A percentile compares a stretch with the other conserved stretches of the same genome.
These are phyloP conservation scores for Lizonia empirigonia DNA, from an alignment of 2,329 filamentous ascomycete species.

Conservation along the genomic window DNA sequence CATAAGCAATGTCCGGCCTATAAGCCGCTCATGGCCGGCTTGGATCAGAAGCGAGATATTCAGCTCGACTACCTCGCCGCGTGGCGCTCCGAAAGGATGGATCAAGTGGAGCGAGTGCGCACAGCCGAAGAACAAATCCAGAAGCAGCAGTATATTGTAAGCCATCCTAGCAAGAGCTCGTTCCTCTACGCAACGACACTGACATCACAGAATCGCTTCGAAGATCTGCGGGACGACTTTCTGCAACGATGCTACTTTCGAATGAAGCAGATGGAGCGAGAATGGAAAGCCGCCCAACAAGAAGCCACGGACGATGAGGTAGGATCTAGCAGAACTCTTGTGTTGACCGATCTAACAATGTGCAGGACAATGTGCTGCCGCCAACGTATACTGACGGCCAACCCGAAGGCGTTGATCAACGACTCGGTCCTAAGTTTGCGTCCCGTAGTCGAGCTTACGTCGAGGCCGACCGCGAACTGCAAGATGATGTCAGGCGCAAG, in stretches of 20 bases:
- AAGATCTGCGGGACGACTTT: constrained; percentile 41
- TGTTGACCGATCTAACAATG: constrained; percentile 4
- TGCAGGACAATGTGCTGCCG: constrained; percentile 41
- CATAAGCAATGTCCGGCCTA: constrained; percentile 63
- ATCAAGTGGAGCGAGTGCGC: constrained; percentile 45
- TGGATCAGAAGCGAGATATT: constrained; percentile 55
- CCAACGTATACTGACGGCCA: constrained; percentile 41
- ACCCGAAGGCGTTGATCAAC: constrained; percentile 31
- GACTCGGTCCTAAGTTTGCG: constrained; percentile 43
- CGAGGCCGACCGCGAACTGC: constrained; percentile 46
- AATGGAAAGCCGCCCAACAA: constrained; percentile 42
- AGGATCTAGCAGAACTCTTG: background rate
- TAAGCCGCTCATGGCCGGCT: constrained; percentile 56
- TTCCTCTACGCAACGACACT: background rate
- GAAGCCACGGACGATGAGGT: constrained; percentile 52
- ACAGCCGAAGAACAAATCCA: constrained; percentile 44
- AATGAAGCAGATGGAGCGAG: constrained; percentile 46
- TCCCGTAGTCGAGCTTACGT: constrained; percentile 51
- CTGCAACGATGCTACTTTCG: constrained; percentile 47
- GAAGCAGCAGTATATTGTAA: constrained; percentile 45
- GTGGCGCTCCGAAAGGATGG: constrained; percentile 45
- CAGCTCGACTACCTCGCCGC: constrained; percentile 48
- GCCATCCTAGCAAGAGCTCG: constrained; percentile 3
- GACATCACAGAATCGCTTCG: constrained; percentile 36
- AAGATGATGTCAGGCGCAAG: constrained; percentile 35